These are phyloP conservation scores for Arctium lappa DNA, from an alignment of 129 eudicot genomes.

Conservation along the genomic window DNA sequence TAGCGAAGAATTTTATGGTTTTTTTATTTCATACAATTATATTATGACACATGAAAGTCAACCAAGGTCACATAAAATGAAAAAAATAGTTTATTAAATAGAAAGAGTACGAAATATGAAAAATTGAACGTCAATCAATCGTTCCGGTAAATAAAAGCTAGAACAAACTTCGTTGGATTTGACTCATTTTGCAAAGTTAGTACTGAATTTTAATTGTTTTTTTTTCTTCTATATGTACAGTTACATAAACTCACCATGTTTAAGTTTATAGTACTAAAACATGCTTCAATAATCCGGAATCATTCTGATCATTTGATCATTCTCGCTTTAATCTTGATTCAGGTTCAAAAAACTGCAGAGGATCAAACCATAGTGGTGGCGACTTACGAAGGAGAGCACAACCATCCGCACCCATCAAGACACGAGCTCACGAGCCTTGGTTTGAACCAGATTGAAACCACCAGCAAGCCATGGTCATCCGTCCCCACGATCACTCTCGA, in stretches of 20 bases:
- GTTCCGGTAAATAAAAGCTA: too few species aligned
- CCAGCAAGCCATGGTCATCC: slow-evolving; percentile 24
- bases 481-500: slow-evolving; percentile 43
- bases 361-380: slow-evolving; percentile 68
- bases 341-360: slow-evolving; percentile 71
- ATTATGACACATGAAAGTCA: too few species aligned
- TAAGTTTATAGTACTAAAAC: background rate
- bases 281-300: background rate
- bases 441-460: slow-evolving; percentile 19
- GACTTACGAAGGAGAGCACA: slow-evolving; percentile 79
- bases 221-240: too few species aligned
- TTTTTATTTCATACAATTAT: too few species aligned
- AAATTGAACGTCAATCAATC: too few species aligned
- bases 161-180: too few species aligned
- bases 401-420: slow-evolving; percentile 48
- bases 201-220: too few species aligned
- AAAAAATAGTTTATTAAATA: too few species aligned
- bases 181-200: too few species aligned
- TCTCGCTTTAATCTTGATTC: background rate
- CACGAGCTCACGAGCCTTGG: slow-evolving; percentile 20
- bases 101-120: too few species aligned
- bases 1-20: too few species aligned
- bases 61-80: too few species aligned
- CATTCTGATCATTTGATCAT: background rate
- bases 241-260: background rate